Evolutionary conservation across 352 stramenopile species (phyloP).

Genomic region (Pythium utonaiense): DNA sequence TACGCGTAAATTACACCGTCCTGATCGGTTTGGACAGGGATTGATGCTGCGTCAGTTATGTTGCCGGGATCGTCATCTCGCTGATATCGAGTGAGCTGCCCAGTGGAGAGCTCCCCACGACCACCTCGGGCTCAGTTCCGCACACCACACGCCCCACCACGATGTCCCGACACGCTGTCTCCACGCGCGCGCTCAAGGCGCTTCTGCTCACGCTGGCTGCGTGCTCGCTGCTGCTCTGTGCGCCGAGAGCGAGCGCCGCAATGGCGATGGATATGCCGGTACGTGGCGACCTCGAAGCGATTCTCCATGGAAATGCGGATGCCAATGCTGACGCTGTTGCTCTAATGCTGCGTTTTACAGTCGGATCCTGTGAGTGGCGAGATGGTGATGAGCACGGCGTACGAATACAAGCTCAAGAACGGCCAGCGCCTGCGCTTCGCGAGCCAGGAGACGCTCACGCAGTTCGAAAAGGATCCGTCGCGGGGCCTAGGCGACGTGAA

Average conservation of each 20-base stretch:
- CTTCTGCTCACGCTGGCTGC: constrained; percentile 16
- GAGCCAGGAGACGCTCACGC: constrained; percentile 39
- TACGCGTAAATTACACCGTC: background rate
- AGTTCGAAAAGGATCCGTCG: constrained; percentile 54
- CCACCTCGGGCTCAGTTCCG: background rate
- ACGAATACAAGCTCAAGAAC: constrained; percentile 63
- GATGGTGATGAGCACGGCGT: constrained; percentile 62
- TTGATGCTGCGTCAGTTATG: background rate
- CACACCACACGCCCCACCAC: background rate
- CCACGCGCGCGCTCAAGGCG: constrained; percentile 7
- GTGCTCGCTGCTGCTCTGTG: background rate
- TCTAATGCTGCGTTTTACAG: constrained; percentile 19
- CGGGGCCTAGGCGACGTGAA: constrained; percentile 38
- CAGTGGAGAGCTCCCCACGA: no score
- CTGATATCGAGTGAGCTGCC: no score
- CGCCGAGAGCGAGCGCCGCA: constrained; percentile 16
- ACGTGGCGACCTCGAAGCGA: no score
- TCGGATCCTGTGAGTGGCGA: constrained; percentile 56
- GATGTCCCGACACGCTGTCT: background rate
- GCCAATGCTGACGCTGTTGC: background rate
- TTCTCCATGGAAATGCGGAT: no score
- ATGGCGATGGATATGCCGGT: constrained; percentile 67
- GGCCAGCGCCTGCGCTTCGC: constrained; percentile 64
- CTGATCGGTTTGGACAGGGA: background rate
- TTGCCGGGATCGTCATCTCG: background rate